phyloP scores from a whole-genome alignment of 139 green algal genomes.

The Coelastrella sp. region DNA sequence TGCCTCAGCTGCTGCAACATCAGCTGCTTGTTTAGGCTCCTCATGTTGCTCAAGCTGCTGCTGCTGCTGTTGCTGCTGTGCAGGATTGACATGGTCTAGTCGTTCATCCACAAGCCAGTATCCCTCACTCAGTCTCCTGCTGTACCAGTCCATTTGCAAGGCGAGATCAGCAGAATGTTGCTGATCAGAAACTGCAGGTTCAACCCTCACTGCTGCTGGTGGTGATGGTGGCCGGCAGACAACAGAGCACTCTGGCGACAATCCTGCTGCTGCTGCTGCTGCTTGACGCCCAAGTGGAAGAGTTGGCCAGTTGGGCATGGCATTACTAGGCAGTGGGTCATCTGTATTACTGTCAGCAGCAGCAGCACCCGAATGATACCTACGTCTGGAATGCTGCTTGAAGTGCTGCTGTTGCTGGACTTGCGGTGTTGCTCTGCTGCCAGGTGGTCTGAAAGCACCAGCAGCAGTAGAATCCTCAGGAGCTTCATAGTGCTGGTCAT shows the following conservation, averaged over 20 bases:
- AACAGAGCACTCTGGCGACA: not conserved
- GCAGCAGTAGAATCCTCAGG: slow-evolving; percentile 3
- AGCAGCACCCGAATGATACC: not conserved
- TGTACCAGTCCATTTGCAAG: not conserved
- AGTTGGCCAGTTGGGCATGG: not conserved
- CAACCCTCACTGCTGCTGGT: not conserved
- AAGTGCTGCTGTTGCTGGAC: not conserved
- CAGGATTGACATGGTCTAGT: too few species aligned
- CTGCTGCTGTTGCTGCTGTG: not conserved
- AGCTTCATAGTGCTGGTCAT: not conserved
- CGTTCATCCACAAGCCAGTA: not conserved
- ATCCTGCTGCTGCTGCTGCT: not conserved
- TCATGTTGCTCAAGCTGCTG: not conserved
- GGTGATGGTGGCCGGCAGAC: not conserved
- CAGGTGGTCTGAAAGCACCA: not conserved
- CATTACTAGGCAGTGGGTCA: not conserved
- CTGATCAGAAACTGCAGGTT: too few species aligned
- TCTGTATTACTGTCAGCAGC: not conserved
- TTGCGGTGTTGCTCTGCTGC: not conserved
- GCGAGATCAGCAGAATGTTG: too few species aligned
- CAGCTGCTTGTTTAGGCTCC: not conserved
- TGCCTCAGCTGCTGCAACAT: not conserved
- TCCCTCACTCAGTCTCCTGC: not conserved
- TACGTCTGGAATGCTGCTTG: too few species aligned
- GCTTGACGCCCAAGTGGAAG: not conserved